Evolutionary conservation across 177 flowering plant species (phyloP).

Genomic region (Vitis hybrid): DNA sequence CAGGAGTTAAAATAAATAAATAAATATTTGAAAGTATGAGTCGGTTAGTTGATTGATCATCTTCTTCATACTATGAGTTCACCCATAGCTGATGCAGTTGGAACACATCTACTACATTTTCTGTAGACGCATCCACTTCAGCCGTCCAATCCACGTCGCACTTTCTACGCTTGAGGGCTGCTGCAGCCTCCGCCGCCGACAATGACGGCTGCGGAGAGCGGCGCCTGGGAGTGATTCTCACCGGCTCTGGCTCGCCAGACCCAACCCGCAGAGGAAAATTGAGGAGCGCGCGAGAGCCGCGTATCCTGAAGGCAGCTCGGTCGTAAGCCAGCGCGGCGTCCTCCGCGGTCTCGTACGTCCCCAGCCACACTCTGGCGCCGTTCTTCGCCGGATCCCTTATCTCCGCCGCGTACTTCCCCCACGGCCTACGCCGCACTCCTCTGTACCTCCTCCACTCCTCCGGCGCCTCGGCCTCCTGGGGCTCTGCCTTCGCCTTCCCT

Average conservation of each 20-base stretch:
- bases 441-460: conserved; percentile 26
- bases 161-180: not conserved
- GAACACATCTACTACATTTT: too few relatives aligned
- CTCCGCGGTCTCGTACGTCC: conserved; percentile 58
- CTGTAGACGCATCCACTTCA: too few relatives aligned
- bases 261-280: conserved; percentile 54
- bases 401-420: conserved; percentile 71
- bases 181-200: not conserved
- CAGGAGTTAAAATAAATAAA: too few relatives aligned
- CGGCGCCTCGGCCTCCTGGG: too few relatives aligned
- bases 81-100: too few relatives aligned
- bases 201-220: conserved; percentile 6
- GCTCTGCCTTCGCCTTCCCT: too few relatives aligned
- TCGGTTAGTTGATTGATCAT: too few relatives aligned
- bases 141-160: not conserved
- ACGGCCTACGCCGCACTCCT: conserved; percentile 63
- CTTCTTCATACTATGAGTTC: too few relatives aligned
- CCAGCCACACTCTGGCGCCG: conserved; percentile 64
- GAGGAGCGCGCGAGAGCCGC: conserved; percentile 59
- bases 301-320: conserved; percentile 56
- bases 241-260: conserved; percentile 3
- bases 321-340: conserved; percentile 69
- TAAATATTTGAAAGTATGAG: too few relatives aligned
- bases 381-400: conserved; percentile 61
- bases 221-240: conserved; percentile 13